phyloP scores from a whole-genome alignment of 441 rosid genomes.

The Breynia disticha region DNA sequence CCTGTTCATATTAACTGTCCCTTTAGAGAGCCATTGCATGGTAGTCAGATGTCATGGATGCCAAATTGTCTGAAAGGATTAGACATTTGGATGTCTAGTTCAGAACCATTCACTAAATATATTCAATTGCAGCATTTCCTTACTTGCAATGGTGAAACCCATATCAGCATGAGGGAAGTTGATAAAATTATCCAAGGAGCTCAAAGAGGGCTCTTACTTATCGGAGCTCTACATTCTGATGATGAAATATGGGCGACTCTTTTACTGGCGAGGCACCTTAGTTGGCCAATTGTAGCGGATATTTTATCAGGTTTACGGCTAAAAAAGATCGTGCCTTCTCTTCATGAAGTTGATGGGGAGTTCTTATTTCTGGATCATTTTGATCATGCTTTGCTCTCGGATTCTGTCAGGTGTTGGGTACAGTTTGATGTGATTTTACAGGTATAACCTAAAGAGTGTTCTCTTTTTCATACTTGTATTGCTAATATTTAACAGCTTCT shows the following conservation, averaged over 20 bases:
- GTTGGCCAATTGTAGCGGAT: conserved; percentile 91
- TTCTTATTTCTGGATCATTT: conserved; percentile 70
- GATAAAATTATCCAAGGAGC: conserved; percentile 43
- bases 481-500: background rate
- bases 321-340: conserved; percentile 51
- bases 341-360: conserved; percentile 36
- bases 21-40: conserved; percentile 86
- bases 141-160: conserved; percentile 20
- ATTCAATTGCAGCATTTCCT: conserved; percentile 37
- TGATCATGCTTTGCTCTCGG: conserved; percentile 79
- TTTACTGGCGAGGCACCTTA: conserved; percentile 74
- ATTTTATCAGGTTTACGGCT: conserved; percentile 85
- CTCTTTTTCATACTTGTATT: conserved; percentile 4
- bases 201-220: conserved; percentile 59
- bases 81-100: conserved; percentile 64
- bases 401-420: conserved; percentile 49
- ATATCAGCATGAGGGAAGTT: conserved; percentile 40
- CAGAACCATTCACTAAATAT: conserved; percentile 79
- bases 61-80: conserved; percentile 71
- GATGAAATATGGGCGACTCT: conserved; percentile 94
- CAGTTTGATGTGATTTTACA: conserved; percentile 71
- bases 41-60: conserved; percentile 51
- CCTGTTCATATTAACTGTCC: conserved; percentile 97
- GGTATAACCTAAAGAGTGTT: conserved; percentile 34
- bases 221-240: conserved; percentile 67